These are phyloP conservation scores for Dendrothele bispora DNA, from an alignment of 768 basidiomycete genomes.

Conservation along the genomic window DNA sequence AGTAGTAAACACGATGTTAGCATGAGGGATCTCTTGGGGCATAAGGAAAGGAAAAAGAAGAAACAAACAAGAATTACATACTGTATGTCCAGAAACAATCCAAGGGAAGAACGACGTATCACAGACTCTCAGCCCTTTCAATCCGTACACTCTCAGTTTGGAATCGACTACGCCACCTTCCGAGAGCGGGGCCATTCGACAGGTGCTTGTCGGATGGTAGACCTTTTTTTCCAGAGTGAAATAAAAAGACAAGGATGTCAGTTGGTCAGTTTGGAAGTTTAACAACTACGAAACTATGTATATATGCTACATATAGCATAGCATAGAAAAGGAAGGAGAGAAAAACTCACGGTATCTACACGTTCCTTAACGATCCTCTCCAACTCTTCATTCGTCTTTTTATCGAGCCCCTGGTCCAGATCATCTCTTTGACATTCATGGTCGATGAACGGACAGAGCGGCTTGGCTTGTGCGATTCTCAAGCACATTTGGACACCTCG, in stretches of 20 bases:
- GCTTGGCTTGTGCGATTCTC: constrained; percentile 35
- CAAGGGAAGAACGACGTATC: constrained; percentile 41
- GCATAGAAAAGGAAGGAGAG: no score
- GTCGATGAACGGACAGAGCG: constrained; percentile 32
- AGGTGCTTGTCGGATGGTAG: constrained; percentile 46
- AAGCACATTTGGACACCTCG: constrained; percentile 36
- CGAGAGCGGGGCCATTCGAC: constrained; percentile 42
- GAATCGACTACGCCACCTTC: constrained; percentile 46
- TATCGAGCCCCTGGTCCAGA: constrained; percentile 35
- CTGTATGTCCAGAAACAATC: constrained; percentile 43
- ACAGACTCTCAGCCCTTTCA: constrained; percentile 41
- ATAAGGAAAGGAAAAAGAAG: constrained; percentile 8
- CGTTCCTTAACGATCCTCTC: constrained; percentile 37
- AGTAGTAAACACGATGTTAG: no score
- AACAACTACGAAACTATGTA: no score
- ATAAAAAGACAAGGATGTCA: no score
- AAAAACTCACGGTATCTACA: constrained; percentile 45
- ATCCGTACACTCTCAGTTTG: constrained; percentile 42
- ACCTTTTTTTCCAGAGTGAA: no score
- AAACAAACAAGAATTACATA: constrained; percentile 24
- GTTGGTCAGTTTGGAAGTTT: no score
- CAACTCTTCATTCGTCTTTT: constrained; percentile 37
- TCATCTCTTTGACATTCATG: constrained; percentile 24
- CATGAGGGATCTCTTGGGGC: neutral
- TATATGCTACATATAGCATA: no score